Percentiles rank a stretch among this genome's conserved stretches.
Conservation (phyloP, 2,329 filamentous ascomycete genomes). For the Dichotomopilus funicola region DNA sequence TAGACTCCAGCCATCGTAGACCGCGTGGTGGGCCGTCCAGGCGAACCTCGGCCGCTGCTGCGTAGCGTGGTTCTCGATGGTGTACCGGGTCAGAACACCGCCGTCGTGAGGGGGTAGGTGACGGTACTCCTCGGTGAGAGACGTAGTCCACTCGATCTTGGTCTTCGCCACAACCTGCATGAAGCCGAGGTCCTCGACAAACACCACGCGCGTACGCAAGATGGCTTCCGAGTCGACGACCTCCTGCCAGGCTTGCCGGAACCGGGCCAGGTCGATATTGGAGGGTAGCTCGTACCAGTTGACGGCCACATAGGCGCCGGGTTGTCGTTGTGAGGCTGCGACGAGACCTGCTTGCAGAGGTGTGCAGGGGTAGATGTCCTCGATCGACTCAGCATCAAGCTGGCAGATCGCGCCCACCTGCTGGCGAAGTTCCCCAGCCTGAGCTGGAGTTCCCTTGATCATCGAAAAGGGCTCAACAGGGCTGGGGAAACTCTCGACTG, state of each 20-base stretch:
- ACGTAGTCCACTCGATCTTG: constrained; percentile 12
- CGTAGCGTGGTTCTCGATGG: constrained; percentile 8
- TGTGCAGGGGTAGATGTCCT: constrained; percentile 33
- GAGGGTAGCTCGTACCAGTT: constrained; percentile 36
- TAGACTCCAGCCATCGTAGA: constrained; percentile 25
- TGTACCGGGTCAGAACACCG: constrained; percentile 15
- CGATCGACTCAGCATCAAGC: constrained; percentile 28
- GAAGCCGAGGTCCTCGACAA: constrained; percentile 12
- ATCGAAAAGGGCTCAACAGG: constrained; percentile 8
- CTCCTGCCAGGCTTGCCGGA: constrained; percentile 13
- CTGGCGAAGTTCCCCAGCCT: constrained; percentile 1
- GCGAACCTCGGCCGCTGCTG: constrained; percentile 11
- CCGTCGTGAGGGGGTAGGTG: constrained; percentile 21
- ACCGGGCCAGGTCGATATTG: constrained; percentile 8
- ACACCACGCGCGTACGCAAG: constrained; percentile 14
- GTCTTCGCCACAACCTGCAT: constrained; percentile 19
- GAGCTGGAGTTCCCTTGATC: neutral
- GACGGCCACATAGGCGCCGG: constrained; percentile 47
- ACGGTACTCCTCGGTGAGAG: constrained; percentile 3
- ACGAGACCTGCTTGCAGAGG: constrained; percentile 37
- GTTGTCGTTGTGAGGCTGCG: constrained; percentile 43
- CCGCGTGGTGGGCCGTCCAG: constrained; percentile 21
- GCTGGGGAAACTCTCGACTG: neutral
- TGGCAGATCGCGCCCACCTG: constrained; percentile 28
- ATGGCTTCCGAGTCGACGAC: constrained; percentile 3